phyloP scores from a whole-genome alignment of 2,329 filamentous ascomycete species.

The Cucurbitaria berberidis region DNA sequence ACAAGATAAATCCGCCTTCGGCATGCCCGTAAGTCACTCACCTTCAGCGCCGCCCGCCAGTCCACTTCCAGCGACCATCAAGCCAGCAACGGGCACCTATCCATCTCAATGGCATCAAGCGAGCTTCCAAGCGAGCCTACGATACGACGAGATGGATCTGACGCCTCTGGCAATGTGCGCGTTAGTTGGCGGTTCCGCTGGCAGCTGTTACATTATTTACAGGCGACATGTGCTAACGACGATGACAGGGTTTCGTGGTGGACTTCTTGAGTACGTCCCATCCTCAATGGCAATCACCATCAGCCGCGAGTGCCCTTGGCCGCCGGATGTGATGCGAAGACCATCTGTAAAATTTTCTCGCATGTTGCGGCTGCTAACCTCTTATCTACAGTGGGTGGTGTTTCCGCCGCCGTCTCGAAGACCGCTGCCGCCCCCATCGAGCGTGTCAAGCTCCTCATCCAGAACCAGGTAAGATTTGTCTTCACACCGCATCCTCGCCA shows the following conservation, averaged over 20 bases:
- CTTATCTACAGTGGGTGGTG: slow-evolving; percentile 86
- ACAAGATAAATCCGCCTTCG: slow-evolving; percentile 46
- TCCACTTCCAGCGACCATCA: slow-evolving; percentile 20
- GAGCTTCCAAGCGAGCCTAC: slow-evolving; percentile 17
- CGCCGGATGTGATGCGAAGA: slow-evolving; percentile 14
- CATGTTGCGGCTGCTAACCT: slow-evolving; percentile 50
- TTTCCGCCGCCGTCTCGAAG: slow-evolving; percentile 99
- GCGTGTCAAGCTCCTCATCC: slow-evolving; percentile 99
- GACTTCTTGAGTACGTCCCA: slow-evolving; percentile 95
- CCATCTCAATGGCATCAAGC: slow-evolving; percentile 42
- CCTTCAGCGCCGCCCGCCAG: slow-evolving; percentile 18
- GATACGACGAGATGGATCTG: slow-evolving; percentile 29
- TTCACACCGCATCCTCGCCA: not conserved
- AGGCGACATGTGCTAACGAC: slow-evolving; percentile 35
- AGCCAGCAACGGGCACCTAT: slow-evolving; percentile 21
- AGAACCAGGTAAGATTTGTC: slow-evolving; percentile 88
- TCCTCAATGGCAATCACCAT: slow-evolving; percentile 22
- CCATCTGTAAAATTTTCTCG: slow-evolving; percentile 11
- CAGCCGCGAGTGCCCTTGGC: slow-evolving; percentile 32
- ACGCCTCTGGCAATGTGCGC: slow-evolving; percentile 21
- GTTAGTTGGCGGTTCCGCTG: slow-evolving; percentile 22
- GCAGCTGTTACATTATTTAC: slow-evolving; percentile 22
- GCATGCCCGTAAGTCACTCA: slow-evolving; percentile 52
- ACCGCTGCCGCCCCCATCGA: slow-evolving; percentile 99
- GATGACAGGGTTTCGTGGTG: slow-evolving; percentile 82